phyloP scores from a whole-genome alignment of 768 basidiomycete genomes.

The Russula virescens region DNA sequence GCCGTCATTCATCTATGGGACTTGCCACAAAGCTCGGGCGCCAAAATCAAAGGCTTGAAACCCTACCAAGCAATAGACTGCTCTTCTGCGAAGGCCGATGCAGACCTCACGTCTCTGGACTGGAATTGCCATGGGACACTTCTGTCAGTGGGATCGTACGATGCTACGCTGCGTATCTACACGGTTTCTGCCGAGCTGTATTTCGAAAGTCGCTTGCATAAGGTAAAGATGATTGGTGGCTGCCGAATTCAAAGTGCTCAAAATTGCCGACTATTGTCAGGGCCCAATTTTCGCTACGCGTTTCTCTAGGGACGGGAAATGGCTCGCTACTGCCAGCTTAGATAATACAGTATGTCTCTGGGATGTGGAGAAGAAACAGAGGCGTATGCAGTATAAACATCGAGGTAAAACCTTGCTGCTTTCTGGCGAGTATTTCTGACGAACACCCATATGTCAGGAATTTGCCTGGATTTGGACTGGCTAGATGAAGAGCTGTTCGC shows the following conservation, averaged over 20 bases:
- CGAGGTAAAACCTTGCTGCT: constrained; percentile 41
- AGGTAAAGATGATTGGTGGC: constrained; percentile 39
- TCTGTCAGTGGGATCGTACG: constrained; percentile 74
- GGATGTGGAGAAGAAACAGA: constrained; percentile 57
- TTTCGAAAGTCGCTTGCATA: constrained; percentile 56
- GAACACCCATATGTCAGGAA: constrained; percentile 39
- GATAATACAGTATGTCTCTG: constrained; percentile 76
- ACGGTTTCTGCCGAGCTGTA: constrained; percentile 56
- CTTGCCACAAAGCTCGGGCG: constrained; percentile 39
- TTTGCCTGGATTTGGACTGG: constrained; percentile 81
- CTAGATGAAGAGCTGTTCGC: constrained; percentile 63
- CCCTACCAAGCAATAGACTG: constrained; percentile 45
- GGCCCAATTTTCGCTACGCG: constrained; percentile 75
- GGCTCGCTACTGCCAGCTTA: constrained; percentile 70
- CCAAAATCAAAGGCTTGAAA: constrained; percentile 24
- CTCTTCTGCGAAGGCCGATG: constrained; percentile 42
- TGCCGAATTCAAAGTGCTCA: not conserved
- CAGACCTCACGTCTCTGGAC: constrained; percentile 68
- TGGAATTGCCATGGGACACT: constrained; percentile 73
- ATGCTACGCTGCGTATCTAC: constrained; percentile 63
- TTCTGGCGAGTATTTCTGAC: not conserved
- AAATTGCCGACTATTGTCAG: constrained; percentile 33
- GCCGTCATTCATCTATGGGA: constrained; percentile 71
- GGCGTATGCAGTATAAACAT: constrained; percentile 64
- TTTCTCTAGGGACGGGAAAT: constrained; percentile 68